Base-by-base conservation (phyloP, 2,329 filamentous ascomycete species). In the Hysterium pulicare region DNA sequence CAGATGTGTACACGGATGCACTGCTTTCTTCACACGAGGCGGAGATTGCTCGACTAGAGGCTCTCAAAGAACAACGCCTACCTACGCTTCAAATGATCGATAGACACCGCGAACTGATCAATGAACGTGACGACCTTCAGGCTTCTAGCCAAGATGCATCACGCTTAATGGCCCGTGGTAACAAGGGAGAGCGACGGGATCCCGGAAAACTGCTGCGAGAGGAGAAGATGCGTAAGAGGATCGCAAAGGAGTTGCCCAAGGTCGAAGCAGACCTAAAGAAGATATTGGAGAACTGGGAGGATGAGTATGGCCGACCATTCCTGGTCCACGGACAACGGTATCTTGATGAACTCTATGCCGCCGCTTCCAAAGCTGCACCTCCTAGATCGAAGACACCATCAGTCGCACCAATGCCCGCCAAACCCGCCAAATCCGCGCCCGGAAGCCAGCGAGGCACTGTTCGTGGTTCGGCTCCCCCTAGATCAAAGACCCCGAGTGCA, bases 171-270 rank as follows among this genome's bases (percentile, higher is more conserved):
- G 81, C 83, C 57, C 89, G 91, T 47, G 90, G 90, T 2, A 84
- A 89, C 53, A 95, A 95, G 71, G 91, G 91, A 41, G 91, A 97
- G 71, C 88, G 84, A 68, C 87, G 94, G 49, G 93, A 98, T 61
- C 93, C 93, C 2, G 91, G 90, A 38, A 93, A 95, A 70, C 77
- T 98, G 13, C 75, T 98, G 40, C 81, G 93, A 22, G 93, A 98
- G 63, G 93, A 98, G 71, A 98, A 97, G 78, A 95, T 95, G 88
- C 83, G 93, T 46, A 98, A 98, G 79, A 81, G 90, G 44, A 96
- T 98, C 48, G 80, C 90, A 20, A 98, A 97, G 68, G 93, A 98
- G 61, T 74, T 98, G 22, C 93, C 93, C 42, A 97, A 95, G 72
- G 78, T 98, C 33, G 84, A 91, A 44, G 78, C 78, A 0, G 90